Evolutionary conservation across 129 eudicot species (phyloP).

Genomic region (Chrysanthemum seticuspe): DNA sequence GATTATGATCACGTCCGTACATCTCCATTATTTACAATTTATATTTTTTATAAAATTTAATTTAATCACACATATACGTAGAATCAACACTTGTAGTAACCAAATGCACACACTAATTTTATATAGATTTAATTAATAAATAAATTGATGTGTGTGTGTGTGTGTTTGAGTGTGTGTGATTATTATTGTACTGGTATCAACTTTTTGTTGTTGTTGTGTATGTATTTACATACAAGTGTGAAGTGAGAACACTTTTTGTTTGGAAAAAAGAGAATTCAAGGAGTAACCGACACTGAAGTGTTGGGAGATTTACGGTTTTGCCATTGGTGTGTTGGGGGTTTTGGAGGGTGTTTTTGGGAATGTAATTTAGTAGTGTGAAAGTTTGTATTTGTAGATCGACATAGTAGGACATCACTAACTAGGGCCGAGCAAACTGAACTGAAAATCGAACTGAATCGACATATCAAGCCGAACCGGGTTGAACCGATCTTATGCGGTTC

Average conservation of each 20-base stretch:
- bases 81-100: not conserved
- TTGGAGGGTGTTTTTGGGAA: slow-evolving; percentile 1
- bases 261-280: slow-evolving; percentile 36
- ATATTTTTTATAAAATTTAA: slow-evolving; percentile 20
- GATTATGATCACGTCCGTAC: slow-evolving; percentile 73
- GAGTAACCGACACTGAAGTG: slow-evolving; percentile 45
- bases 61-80: slow-evolving; percentile 21
- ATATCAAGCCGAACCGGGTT: no score
- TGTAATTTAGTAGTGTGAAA: no score
- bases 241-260: slow-evolving; percentile 25
- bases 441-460: no score
- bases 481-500: no score
- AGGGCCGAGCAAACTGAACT: no score
- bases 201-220: not conserved
- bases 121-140: not conserved
- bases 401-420: no score
- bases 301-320: not conserved
- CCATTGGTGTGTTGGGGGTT: slow-evolving; percentile 2
- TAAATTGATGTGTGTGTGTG: not conserved
- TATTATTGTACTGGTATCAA: not conserved
- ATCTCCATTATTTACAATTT: slow-evolving; percentile 54
- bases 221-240: slow-evolving; percentile 10
- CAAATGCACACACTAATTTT: slow-evolving; percentile 21
- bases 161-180: slow-evolving; percentile 13
- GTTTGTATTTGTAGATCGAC: no score